Base-by-base conservation (phyloP, 1,284 basidiomycete genomes). In the Ceratobasidium sp. region DNA sequence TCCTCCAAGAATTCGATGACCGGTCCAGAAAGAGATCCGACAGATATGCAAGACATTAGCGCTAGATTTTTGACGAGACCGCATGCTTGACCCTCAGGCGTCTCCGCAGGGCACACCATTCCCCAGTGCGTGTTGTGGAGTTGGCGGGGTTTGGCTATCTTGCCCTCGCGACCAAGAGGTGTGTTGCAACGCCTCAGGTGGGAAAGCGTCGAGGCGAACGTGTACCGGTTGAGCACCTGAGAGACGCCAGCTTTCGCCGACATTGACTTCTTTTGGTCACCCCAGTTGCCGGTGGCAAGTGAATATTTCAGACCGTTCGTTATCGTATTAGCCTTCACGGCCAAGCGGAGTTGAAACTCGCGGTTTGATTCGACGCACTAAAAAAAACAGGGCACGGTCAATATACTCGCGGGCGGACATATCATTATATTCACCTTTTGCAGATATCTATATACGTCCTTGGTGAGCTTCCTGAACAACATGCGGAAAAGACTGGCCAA, bases 101-200 rank as follows among this genome's bases (percentile, higher is more conserved):
- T 99, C 83, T 99, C 97, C 64, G 98, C 98, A 53, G 97, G 98
- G 81, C 96, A 98, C 13, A 99, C 97, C 96, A 99, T 98, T 58
- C 97, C 97, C 97, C 97, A 99, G 81, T 99, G 97, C 1, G 98
- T 98, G 81, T 99, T 99, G 84, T 99, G 98, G 74, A 99, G 86
- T 81, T 99, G 98, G 80, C 98, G 97, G 68, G 98, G 98, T 82
- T 99, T 99, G 68, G 98, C 97, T 75, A 99, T 99, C 86, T 99
- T 99, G 77, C 96, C 96, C 82, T 99, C 98, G 78, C 98, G 92
- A 74, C 98, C 98, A 69, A 99, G 91, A 1, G 98, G 98, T 0
- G 98, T 99, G 82, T 99, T 99, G 81, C 95, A 98, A 39, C 98
- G 93, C 80, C 98, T 95, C 80, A 99, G 84, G 86, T 99, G 98